Conservation (phyloP, 805 yeast genomes). For the Candida nemodendra region DNA sequence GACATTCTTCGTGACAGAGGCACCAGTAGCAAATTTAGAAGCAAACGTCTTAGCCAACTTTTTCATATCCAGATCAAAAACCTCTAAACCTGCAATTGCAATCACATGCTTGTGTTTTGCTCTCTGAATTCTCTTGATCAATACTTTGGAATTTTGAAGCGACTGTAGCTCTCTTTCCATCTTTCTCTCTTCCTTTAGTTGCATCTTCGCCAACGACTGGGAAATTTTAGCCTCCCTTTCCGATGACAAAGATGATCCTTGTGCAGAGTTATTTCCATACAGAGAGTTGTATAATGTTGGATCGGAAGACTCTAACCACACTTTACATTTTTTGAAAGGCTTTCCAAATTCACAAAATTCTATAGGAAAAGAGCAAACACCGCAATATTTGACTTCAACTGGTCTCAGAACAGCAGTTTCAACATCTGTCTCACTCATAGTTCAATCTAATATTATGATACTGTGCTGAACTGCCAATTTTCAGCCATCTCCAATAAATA, state of each 20-base stretch:
- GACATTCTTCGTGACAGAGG: constrained; percentile 83
- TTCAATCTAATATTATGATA: neutral
- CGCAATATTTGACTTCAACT: constrained; percentile 60
- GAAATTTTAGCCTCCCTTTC: constrained; percentile 83
- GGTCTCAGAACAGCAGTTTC: constrained; percentile 14
- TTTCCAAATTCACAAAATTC: constrained; percentile 93
- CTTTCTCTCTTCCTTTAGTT: constrained; percentile 80
- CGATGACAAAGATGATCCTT: constrained; percentile 51
- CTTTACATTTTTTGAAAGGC: constrained; percentile 74
- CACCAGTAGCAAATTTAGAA: constrained; percentile 93
- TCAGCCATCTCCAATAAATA: too few relatives aligned
- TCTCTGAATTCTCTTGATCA: constrained; percentile 84
- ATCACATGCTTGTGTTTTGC: constrained; percentile 86
- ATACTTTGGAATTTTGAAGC: constrained; percentile 75
- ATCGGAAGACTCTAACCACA: constrained; percentile 68
- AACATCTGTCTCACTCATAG: constrained; percentile 10
- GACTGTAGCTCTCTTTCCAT: constrained; percentile 81
- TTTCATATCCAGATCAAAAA: constrained; percentile 84
- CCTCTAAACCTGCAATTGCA: constrained; percentile 84
- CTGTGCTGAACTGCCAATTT: too few relatives aligned
- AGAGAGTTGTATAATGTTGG: constrained; percentile 54
- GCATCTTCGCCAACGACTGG: constrained; percentile 79
- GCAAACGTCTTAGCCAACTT: constrained; percentile 91
- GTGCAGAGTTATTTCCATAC: constrained; percentile 59
- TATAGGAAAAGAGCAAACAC: constrained; percentile 79